Base-by-base conservation (phyloP, 2,329 filamentous ascomycete species). In the Thermoascus crustaceus region DNA sequence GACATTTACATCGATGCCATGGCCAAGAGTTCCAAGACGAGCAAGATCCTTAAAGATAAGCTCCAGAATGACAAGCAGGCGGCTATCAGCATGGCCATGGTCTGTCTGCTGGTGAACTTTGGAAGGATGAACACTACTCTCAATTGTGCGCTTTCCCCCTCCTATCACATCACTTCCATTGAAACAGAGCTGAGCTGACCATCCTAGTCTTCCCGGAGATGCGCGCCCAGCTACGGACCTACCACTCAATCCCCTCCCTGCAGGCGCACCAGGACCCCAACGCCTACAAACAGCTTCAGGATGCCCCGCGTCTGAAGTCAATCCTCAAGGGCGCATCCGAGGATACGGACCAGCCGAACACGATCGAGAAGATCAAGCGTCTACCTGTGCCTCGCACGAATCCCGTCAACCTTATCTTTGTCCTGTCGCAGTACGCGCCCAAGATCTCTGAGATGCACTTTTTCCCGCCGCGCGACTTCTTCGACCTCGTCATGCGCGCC, bases 51-150 rank as follows among this genome's bases (percentile, higher is more conserved):
- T 45, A 86, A 94, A 61, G 91, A 98, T 63, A 96, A 98, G 69
- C 73, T 98, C 45, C 73, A 94, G 53, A 91, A 82, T 48, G 91
- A 98, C 58, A 80, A 85, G 53, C 81, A 86, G 45, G 88, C 88
- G 14, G 91, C 89, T 22, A 87, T 94, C 60, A 89, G 86, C 54
- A 98, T 98, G 91, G 91, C 91, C 35, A 98, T 98, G 91, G 89
- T 98, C 40, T 98, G 91, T 63, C 68, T 98, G 46, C 68, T 98
- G 51, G 91, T 98, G 58, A 98, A 98, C 55, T 85, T 98, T 45
- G 91, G 91, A 39, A 76, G 91, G 44, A 98, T 98, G 91, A 98
- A 98, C 63, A 98, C 91, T 2, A 98, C 91, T 0, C 71, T 98
- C 31, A 98, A 98, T 56, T 96, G 88, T 94, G 69, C 56, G 78